phyloP scores from a whole-genome alignment of 2,329 filamentous ascomycete species.

The Hirsutella rhossiliensis region DNA sequence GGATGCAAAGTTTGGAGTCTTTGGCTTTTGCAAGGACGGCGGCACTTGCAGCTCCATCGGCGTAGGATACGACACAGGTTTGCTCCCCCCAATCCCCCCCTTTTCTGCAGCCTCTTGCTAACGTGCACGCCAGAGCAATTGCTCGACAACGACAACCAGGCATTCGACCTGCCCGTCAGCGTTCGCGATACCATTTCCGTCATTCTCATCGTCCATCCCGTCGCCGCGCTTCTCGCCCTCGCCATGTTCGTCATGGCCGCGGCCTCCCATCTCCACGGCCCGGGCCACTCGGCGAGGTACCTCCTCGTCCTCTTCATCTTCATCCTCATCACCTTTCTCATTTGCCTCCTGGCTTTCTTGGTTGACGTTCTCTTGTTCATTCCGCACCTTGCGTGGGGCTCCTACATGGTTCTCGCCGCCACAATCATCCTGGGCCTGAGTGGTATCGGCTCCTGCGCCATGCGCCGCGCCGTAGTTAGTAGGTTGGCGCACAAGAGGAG shows the following conservation, averaged over 20 bases:
- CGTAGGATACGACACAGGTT: slow-evolving; percentile 80
- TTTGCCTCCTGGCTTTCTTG: slow-evolving; percentile 77
- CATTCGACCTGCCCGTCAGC: slow-evolving; percentile 43
- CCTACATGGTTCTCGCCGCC: slow-evolving; percentile 82
- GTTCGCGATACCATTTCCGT: slow-evolving; percentile 60
- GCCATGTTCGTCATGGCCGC: slow-evolving; percentile 72
- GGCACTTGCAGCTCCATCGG: slow-evolving; percentile 56
- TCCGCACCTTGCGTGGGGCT: slow-evolving; percentile 86
- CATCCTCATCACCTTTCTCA: slow-evolving; percentile 70
- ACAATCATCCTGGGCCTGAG: slow-evolving; percentile 75
- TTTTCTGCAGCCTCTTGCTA: neutral
- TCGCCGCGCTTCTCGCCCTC: slow-evolving; percentile 77
- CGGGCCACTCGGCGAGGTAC: slow-evolving; percentile 82
- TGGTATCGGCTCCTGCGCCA: slow-evolving; percentile 80
- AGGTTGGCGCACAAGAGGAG: slow-evolving; percentile 87
- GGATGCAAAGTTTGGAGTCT: slow-evolving; percentile 77
- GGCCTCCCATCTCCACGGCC: slow-evolving; percentile 73
- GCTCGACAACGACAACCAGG: slow-evolving; percentile 16
- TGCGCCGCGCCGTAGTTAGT: slow-evolving; percentile 84
- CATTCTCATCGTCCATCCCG: slow-evolving; percentile 84
- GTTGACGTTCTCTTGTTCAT: slow-evolving; percentile 92
- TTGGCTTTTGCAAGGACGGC: slow-evolving; percentile 66
- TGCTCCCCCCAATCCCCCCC: slow-evolving; percentile 18
- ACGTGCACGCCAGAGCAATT: slow-evolving; percentile 9
- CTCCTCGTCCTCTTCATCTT: slow-evolving; percentile 78